A percentile compares a stretch with the other conserved stretches of the same genome.
Evolutionary conservation across 768 basidiomycete genomes (phyloP).

Genomic region (Pulveroboletus ravenelii): DNA sequence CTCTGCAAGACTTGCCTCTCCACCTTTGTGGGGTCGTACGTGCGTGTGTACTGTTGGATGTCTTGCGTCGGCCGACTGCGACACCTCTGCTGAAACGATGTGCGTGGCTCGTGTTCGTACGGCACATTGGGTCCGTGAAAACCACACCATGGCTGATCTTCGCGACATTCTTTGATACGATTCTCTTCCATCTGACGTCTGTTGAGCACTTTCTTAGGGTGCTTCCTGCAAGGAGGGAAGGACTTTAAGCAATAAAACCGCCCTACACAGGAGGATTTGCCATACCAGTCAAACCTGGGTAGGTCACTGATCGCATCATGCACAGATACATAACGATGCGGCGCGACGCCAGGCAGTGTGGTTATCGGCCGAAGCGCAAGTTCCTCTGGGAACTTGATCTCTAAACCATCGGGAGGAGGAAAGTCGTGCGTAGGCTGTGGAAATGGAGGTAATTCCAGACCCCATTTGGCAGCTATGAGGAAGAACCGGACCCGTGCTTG

Average conservation of each 20-base stretch:
- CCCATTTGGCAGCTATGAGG: constrained; percentile 38
- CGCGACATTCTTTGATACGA: constrained; percentile 35
- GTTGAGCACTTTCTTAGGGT: constrained; percentile 13
- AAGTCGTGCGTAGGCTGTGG: constrained; percentile 44
- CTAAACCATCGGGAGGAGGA: constrained; percentile 37
- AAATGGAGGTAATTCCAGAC: constrained; percentile 33
- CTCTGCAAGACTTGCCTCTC: constrained; percentile 44
- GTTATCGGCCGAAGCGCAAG: constrained; percentile 40
- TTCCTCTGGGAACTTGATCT: constrained; percentile 47
- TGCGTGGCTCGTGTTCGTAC: constrained; percentile 36
- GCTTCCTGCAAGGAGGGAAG: constrained; percentile 14
- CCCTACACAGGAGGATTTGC: neutral
- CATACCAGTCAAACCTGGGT: constrained; percentile 69
- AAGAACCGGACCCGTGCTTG: constrained; percentile 47
- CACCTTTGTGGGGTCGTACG: constrained; percentile 46
- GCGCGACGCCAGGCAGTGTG: constrained; percentile 46
- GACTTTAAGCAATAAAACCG: neutral
- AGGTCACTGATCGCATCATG: constrained; percentile 74
- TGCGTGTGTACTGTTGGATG: constrained; percentile 66
- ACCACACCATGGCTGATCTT: constrained; percentile 33
- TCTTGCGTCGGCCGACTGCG: constrained; percentile 43
- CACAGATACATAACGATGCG: constrained; percentile 55
- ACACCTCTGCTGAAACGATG: constrained; percentile 43
- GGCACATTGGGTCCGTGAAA: constrained; percentile 18
- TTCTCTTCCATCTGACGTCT: constrained; percentile 14